A percentile compares a stretch with the other conserved stretches of the same genome.
These are phyloP conservation scores for Tylopilus vinaceipallidus DNA, from an alignment of 768 basidiomycete species.

Conservation along the genomic window DNA sequence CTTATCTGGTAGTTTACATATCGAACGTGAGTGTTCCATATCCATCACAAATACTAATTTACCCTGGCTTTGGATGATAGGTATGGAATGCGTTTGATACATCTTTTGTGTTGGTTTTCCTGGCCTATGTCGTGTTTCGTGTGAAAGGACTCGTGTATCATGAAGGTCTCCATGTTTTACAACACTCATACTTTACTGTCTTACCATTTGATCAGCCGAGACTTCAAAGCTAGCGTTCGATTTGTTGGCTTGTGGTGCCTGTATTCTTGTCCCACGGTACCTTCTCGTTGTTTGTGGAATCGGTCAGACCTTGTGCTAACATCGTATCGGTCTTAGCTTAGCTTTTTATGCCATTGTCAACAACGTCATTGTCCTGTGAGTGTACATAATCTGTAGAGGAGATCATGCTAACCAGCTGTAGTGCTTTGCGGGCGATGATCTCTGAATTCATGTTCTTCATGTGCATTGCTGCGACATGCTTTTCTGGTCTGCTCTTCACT, in stretches of 20 bases:
- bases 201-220: conserved; percentile 30
- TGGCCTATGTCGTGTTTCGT: conserved; percentile 65
- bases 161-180: conserved; percentile 43
- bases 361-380: conserved; percentile 76
- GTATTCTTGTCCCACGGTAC: conserved; percentile 81
- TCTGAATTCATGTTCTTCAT: conserved; percentile 79
- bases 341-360: conserved; percentile 81
- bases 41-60: background rate
- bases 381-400: background rate
- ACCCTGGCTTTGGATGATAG: conserved; percentile 35
- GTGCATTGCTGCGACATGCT: conserved; percentile 71
- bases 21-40: conserved; percentile 59
- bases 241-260: conserved; percentile 79
- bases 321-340: conserved; percentile 39
- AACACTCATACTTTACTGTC: background rate
- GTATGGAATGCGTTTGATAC: conserved; percentile 93
- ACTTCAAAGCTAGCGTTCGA: conserved; percentile 72
- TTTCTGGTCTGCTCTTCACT: conserved; percentile 70
- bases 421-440: conserved; percentile 81
- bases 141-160: conserved; percentile 54
- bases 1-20: conserved; percentile 58
- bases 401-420: conserved; percentile 29
- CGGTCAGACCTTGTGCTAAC: background rate
- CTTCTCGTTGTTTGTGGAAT: conserved; percentile 4
- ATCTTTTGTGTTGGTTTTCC: conserved; percentile 65